Base-by-base conservation (phyloP, 2,329 filamentous ascomycete genomes). In the Fusarium sp. region DNA sequence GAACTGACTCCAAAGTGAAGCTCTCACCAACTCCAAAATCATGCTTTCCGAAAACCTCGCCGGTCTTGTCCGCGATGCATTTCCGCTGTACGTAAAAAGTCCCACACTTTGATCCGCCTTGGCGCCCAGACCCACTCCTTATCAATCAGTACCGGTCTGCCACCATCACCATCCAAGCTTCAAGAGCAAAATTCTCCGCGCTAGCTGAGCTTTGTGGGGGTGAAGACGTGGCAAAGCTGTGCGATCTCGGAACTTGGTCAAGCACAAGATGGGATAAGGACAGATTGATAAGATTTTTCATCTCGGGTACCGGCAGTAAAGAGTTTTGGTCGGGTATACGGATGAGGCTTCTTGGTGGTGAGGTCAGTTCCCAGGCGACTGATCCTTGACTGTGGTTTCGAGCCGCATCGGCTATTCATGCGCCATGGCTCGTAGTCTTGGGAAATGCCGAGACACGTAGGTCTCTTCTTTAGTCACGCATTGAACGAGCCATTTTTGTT, bases 111-210 rank as follows among this genome's bases (percentile, higher is more conserved):
- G 36, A 36, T 18, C 26, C 10, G 38, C 52, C 50, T 39, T 58
- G 40, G 49, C 43, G 45, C 53, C 40, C 22, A 14, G 49, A 43
- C 43, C 66, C 61, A 56, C 60, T 46, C 59, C 67, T 74, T 74
- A 74, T 74, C 72, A 74, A 74, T 74, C 72, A 73, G 72, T 66
- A 28, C 43, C 43, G 50, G 34, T 20, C 40, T 61, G 69, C 56
- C 50, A 68, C 69, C 60, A 70, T 58, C 71, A 66, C 64, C 65
- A 50, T 28, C 26, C 18, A 50, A 22, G 36, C 49, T 63, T 48
- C 34, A 50, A 2, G 33, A 51, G 64, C 60, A 50, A 22, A 68
- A 50, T 64, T 58, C 53, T 68, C 59, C 26, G 53, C 52, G 58
- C 65, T 68, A 68, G 39, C 11, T 31, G 9, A 34, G 11, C 28